These are phyloP conservation scores for Phaeophleospora eucalypticola DNA, from an alignment of 2,329 filamentous ascomycete species.

Conservation along the genomic window DNA sequence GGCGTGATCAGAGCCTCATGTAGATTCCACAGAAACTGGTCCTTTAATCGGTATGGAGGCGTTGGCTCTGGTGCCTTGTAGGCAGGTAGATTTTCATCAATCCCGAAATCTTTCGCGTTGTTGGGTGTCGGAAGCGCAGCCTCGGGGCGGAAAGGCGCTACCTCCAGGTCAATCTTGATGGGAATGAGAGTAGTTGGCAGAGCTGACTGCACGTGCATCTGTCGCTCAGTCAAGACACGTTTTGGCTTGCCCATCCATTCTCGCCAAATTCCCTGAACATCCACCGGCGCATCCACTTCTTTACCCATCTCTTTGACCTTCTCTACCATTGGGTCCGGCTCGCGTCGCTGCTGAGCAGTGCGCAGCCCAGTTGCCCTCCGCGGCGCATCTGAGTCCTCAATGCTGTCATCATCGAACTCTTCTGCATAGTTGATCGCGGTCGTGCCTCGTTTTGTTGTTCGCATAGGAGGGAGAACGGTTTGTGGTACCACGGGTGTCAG, in stretches of 20 bases:
- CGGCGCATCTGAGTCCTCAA: constrained; percentile 69
- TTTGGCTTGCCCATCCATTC: constrained; percentile 85
- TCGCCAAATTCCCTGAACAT: constrained; percentile 85
- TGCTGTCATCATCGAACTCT: constrained; percentile 84
- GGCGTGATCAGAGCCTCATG: constrained; percentile 92
- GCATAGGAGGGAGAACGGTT: constrained; percentile 62
- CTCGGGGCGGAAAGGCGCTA: constrained; percentile 69
- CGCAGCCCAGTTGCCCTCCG: constrained; percentile 71
- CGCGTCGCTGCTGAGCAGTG: constrained; percentile 63
- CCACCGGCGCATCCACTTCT: constrained; percentile 71
- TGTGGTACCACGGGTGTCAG: constrained; percentile 77
- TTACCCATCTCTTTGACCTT: constrained; percentile 72
- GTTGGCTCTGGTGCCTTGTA: constrained; percentile 77
- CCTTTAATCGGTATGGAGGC: constrained; percentile 81
- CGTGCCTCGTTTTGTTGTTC: constrained; percentile 95
- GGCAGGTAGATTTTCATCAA: constrained; percentile 69
- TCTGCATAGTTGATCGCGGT: constrained; percentile 97
- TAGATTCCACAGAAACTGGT: constrained; percentile 96
- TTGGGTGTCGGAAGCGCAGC: constrained; percentile 62
- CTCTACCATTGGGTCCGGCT: constrained; percentile 61
- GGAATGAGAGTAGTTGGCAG: constrained; percentile 88
- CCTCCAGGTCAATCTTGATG: constrained; percentile 92
- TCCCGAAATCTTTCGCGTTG: constrained; percentile 53
- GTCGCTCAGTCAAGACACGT: constrained; percentile 52
- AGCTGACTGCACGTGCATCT: constrained; percentile 62